phyloP scores from a whole-genome alignment of 768 basidiomycete genomes.

The Psilocybe sp. region DNA sequence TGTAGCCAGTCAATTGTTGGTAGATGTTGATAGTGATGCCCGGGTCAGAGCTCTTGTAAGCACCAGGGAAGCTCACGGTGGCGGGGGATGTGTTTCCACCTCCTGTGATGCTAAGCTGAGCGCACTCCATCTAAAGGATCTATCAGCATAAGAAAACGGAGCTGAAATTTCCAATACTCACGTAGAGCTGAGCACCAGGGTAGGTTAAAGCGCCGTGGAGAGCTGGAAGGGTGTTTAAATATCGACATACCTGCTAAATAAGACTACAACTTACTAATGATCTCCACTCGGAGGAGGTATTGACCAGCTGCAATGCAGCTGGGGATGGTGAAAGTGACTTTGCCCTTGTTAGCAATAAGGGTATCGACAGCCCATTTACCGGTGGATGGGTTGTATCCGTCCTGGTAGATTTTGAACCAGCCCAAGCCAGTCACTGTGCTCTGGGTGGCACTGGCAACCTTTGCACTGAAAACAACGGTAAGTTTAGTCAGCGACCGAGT shows the following conservation, averaged over 20 bases:
- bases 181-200: no score
- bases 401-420: slow-evolving; percentile 57
- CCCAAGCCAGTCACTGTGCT: slow-evolving; percentile 38
- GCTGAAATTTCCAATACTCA: background rate
- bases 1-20: slow-evolving; percentile 33
- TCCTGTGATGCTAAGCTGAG: slow-evolving; percentile 38
- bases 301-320: slow-evolving; percentile 44
- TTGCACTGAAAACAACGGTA: slow-evolving; percentile 33
- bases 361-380: slow-evolving; percentile 18
- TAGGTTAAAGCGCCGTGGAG: background rate
- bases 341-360: slow-evolving; percentile 38
- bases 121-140: slow-evolving; percentile 41
- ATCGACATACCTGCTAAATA: slow-evolving; percentile 39
- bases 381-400: slow-evolving; percentile 31
- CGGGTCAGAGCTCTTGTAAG: slow-evolving; percentile 37
- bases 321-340: slow-evolving; percentile 46
- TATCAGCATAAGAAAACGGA: background rate
- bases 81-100: slow-evolving; percentile 28
- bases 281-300: slow-evolving; percentile 49
- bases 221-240: background rate
- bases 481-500: slow-evolving; percentile 1
- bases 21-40: slow-evolving; percentile 44
- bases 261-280: slow-evolving; percentile 34
- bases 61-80: slow-evolving; percentile 46
- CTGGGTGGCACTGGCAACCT: slow-evolving; percentile 41